Evolutionary conservation across 2,329 filamentous ascomycete genomes (phyloP).

Genomic region (Nemania sp.): DNA sequence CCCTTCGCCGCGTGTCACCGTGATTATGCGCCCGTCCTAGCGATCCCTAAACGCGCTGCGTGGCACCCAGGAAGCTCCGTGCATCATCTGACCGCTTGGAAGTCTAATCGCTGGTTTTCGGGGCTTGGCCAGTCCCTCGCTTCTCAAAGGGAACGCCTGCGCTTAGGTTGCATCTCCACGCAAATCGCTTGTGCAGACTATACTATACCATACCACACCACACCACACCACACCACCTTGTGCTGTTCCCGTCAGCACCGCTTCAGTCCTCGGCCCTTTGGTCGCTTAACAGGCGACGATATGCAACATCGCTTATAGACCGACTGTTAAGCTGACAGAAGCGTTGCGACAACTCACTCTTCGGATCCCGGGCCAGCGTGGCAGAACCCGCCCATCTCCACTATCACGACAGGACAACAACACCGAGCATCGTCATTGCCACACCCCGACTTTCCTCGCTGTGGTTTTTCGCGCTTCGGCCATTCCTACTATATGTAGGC

Average conservation of each 20-base stretch:
- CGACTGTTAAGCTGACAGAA: not conserved
- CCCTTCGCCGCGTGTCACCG: constrained; percentile 13
- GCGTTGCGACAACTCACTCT: not conserved
- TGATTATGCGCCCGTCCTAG: constrained; percentile 29
- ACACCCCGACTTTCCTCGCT: too few species aligned
- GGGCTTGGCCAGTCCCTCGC: too few species aligned
- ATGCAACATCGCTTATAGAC: constrained; percentile 4
- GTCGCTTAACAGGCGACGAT: not conserved
- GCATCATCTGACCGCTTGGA: constrained; percentile 24
- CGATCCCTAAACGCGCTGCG: constrained; percentile 32
- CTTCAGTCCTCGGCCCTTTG: not conserved
- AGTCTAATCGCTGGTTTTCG: not conserved
- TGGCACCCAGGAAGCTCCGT: constrained; percentile 27
- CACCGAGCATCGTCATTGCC: constrained; percentile 23
- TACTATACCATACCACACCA: too few species aligned
- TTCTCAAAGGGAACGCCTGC: too few species aligned
- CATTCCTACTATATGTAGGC: constrained; percentile 16
- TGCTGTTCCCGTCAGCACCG: not conserved
- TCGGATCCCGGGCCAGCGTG: not conserved
- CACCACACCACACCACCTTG: too few species aligned
- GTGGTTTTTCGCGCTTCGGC: too few species aligned
- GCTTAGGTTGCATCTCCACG: constrained; percentile 22
- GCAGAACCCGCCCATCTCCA: constrained; percentile 5
- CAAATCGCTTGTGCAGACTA: constrained; percentile 19
- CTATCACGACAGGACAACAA: not conserved